Evolutionary conservation across 108 stramenopile genomes (phyloP).

Genomic region (Cyclotella baltica): DNA sequence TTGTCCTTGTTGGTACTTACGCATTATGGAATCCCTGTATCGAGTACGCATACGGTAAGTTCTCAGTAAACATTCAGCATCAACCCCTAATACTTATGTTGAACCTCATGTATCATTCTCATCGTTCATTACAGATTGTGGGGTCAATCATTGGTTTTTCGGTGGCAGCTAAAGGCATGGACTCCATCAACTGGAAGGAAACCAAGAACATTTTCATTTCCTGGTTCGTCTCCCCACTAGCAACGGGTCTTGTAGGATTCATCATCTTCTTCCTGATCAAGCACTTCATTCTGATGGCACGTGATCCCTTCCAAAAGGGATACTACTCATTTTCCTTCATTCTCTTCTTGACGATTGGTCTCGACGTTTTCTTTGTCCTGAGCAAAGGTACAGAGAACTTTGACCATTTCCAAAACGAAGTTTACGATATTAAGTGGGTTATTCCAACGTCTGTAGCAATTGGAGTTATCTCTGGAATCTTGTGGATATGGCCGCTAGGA

Average conservation of each 20-base stretch:
- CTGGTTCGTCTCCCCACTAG: constrained; percentile 68
- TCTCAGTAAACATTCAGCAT: not conserved
- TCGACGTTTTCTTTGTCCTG: constrained; percentile 56
- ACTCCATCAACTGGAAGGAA: constrained; percentile 55
- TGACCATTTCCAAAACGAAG: constrained; percentile 19
- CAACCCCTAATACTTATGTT: not conserved
- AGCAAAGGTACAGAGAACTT: constrained; percentile 49
- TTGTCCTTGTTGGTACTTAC: constrained; percentile 69
- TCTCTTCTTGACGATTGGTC: constrained; percentile 48
- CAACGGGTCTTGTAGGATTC: constrained; percentile 47
- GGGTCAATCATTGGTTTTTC: constrained; percentile 74
- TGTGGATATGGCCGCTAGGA: constrained; percentile 45
- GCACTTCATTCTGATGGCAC: constrained; percentile 34
- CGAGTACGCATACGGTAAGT: constrained; percentile 63
- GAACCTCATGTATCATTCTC: not conserved
- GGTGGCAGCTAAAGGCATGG: constrained; percentile 51
- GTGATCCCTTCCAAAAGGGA: constrained; percentile 53
- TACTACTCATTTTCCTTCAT: constrained; percentile 60
- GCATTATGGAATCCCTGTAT: constrained; percentile 66
- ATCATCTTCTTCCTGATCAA: constrained; percentile 49
- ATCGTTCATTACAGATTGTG: constrained; percentile 30
- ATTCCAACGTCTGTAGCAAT: constrained; percentile 27
- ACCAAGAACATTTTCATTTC: constrained; percentile 49
- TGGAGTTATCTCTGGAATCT: constrained; percentile 27
- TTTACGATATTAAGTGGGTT: constrained; percentile 12